Evolutionary conservation across 805 yeast species (phyloP), one percentile per base, ranked within the genome.

Genomic region (Priceomyces carsonii): DNA sequence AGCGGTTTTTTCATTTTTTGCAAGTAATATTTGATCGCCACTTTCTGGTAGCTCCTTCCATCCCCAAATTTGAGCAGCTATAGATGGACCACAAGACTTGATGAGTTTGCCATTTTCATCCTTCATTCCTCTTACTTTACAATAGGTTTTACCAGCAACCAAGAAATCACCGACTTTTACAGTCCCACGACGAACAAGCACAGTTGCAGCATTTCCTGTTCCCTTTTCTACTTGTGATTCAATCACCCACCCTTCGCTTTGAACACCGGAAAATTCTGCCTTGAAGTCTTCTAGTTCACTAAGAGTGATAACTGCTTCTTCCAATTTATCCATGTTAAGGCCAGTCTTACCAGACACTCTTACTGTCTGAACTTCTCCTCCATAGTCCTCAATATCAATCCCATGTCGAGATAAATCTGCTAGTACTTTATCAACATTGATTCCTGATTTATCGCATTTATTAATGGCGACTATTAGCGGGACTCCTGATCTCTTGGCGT

Each of bases 21-120:
- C 95, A 54, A 88, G 83, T 4, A 91, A 55, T 1, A 86, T 79
- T 44, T 77, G 77, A 43, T 88, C 96, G 7, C 99, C 99, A 8
- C 95, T 93, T 34, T 78, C 85, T 0, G 98, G 98, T 23, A 90
- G 63, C 22, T 80, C 90, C 54, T 85, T 89, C 99, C 99, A 93
- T 1, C 99, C 99, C 55, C 86, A 74, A 6, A 93, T 71, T 50
- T 88, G 95, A 1, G 87, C 95, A 0, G 98, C 96, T 6, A 85
- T 81, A 0, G 96, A 82, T 0, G 99, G 98, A 1, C 79, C 77
- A 0, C 95, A 97, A 19, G 57, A 40, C 39, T 79, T 76, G 6
- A 88, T 59, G 0, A 69, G 38, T 44, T 79, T 79, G 3, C 91
- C 90, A 38, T 64, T 55, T 45, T 88, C 96, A 57, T 88, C 85